A percentile compares a stretch with the other conserved stretches of the same genome.
Evolutionary conservation across 441 rosid genomes (phyloP).

Genomic region (Populus hybrid): DNA sequence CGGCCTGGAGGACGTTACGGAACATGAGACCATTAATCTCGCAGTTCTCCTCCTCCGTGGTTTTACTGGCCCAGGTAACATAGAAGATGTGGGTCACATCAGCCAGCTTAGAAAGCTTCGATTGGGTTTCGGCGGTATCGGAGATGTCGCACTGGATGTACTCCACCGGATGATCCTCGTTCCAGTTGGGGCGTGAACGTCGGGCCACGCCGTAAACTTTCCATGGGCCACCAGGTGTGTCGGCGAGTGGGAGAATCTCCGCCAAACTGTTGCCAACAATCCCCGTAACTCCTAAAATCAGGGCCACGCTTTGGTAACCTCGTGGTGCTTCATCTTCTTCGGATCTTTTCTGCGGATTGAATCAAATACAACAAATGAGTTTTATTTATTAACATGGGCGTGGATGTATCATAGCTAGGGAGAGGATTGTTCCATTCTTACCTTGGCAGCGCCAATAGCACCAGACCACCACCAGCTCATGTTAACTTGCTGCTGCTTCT

Average conservation of each 20-base stretch:
- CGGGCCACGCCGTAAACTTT: constrained; percentile 80
- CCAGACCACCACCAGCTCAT: constrained; percentile 99
- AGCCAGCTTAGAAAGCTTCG: constrained; percentile 51
- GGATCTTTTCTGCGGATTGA: not conserved
- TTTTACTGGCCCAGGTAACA: constrained; percentile 44
- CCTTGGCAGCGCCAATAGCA: constrained; percentile 42
- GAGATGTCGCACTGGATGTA: constrained; percentile 70
- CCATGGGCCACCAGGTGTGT: constrained; percentile 85
- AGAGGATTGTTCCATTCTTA: not conserved
- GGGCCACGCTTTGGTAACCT: constrained; percentile 51
- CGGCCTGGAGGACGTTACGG: constrained; percentile 49
- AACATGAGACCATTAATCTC: constrained; percentile 53
- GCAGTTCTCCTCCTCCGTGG: constrained; percentile 50
- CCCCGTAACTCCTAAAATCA: constrained; percentile 64
- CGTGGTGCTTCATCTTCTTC: constrained; percentile 15
- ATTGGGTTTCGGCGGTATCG: constrained; percentile 27
- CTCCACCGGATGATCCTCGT: constrained; percentile 50
- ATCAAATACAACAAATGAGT: not conserved
- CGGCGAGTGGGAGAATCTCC: constrained; percentile 67
- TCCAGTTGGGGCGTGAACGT: constrained; percentile 59
- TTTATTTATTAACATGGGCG: not conserved
- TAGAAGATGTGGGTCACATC: constrained; percentile 68
- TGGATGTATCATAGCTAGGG: not conserved
- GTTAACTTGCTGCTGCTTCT: too few relatives aligned
- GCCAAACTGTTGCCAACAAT: constrained; percentile 70